These are phyloP conservation scores for Trypanosoma mega DNA, from an alignment of 208 protist genomes.

Conservation along the genomic window DNA sequence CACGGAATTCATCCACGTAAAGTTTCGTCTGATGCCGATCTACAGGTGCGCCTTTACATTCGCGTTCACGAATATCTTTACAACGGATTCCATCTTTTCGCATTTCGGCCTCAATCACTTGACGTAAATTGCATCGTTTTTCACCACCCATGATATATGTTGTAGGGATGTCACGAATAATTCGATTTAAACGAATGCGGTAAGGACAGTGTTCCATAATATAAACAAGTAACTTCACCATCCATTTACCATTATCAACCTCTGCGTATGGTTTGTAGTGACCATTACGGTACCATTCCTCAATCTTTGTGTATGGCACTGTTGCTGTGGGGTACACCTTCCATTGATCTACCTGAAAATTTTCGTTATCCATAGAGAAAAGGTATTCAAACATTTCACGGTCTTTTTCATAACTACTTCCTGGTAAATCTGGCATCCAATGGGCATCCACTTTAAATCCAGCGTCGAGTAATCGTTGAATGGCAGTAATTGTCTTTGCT, in stretches of 20 bases:
- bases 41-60: constrained; percentile 84
- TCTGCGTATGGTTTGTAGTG: constrained; percentile 96
- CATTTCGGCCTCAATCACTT: constrained; percentile 96
- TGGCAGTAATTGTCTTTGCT: constrained; percentile 90
- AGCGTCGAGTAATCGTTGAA: constrained; percentile 94
- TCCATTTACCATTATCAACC: constrained; percentile 58
- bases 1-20: constrained; percentile 72
- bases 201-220: constrained; percentile 95
- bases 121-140: constrained; percentile 97
- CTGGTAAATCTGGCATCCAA: constrained; percentile 99
- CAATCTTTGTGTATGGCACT: constrained; percentile 98
- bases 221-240: constrained; percentile 95
- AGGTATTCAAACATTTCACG: constrained; percentile 92
- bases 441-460: constrained; percentile 99
- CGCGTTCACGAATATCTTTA: constrained; percentile 94
- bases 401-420: constrained; percentile 95
- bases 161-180: constrained; percentile 99
- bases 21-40: constrained; percentile 59
- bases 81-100: constrained; percentile 88
- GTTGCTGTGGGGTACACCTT: constrained; percentile 99
- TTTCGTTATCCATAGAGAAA: constrained; percentile 84
- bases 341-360: constrained; percentile 98
- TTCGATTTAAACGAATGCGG: constrained; percentile 98
- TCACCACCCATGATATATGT: constrained; percentile 98
- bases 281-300: constrained; percentile 96